Conservation (phyloP, 441 rosid species). For the Mallotus repandus region DNA sequence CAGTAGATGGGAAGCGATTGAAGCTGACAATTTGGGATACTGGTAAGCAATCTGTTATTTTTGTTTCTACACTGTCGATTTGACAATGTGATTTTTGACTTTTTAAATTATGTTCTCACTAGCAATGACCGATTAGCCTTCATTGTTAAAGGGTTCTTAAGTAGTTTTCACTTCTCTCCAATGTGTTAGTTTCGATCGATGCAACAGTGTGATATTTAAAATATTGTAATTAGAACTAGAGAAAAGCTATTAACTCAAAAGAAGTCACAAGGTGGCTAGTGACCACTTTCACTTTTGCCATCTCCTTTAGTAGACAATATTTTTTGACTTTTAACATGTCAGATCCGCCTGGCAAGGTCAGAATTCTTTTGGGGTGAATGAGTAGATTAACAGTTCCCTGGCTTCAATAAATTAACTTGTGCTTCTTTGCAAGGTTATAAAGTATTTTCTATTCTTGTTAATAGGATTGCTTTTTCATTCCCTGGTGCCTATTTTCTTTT, state of each 20-base stretch:
- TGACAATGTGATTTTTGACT: not conserved
- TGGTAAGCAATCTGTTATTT: slow-evolving; percentile 41
- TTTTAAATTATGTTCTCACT: not conserved
- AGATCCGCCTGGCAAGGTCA: slow-evolving; percentile 11
- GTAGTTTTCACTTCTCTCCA: slow-evolving; percentile 8
- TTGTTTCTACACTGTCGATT: not conserved
- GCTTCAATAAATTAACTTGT: not conserved
- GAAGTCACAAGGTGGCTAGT: not conserved
- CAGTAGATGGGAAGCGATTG: slow-evolving; percentile 71
- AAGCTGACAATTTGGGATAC: slow-evolving; percentile 99
- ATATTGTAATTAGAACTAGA: not conserved
- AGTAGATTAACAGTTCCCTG: not conserved
- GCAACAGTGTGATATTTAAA: slow-evolving; percentile 23
- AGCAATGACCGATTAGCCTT: slow-evolving; percentile 9
- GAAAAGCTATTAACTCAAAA: not conserved
- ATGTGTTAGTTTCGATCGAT: slow-evolving; percentile 9
- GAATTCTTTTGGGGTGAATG: slow-evolving; percentile 1
- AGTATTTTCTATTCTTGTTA: not conserved
- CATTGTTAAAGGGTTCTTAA: slow-evolving; percentile 4
- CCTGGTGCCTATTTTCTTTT: not conserved
- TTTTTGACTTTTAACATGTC: slow-evolving; percentile 14
- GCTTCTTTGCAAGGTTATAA: not conserved
- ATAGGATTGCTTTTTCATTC: not conserved
- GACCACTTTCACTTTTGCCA: slow-evolving; percentile 20
- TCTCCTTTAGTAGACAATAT: slow-evolving; percentile 2